Percentiles rank a stretch among this genome's conserved stretches.
These are phyloP conservation scores for Basipetospora chlamydospora DNA, from an alignment of 2,329 filamentous ascomycete genomes.

Conservation along the genomic window DNA sequence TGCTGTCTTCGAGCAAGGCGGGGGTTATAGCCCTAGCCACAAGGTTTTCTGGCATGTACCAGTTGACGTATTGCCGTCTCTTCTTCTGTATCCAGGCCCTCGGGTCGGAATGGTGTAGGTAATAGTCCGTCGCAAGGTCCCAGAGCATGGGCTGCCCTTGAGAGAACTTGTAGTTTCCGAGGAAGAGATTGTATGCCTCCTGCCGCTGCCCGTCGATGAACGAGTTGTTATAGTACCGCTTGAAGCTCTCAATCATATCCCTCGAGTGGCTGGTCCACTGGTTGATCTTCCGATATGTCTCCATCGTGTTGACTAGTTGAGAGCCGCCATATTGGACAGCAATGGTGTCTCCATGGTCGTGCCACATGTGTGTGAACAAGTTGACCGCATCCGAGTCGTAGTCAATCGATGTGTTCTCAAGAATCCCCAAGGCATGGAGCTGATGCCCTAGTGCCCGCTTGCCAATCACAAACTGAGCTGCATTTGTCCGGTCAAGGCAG, in stretches of 20 bases:
- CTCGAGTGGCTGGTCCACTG: constrained; percentile 96
- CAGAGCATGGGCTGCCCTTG: constrained; percentile 89
- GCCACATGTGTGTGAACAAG: constrained; percentile 95
- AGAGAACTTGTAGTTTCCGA: constrained; percentile 85
- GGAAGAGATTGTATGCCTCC: constrained; percentile 93
- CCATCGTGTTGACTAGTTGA: constrained; percentile 97
- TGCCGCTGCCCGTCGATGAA: constrained; percentile 96
- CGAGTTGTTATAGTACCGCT: constrained; percentile 96
- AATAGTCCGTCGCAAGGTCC: constrained; percentile 91
- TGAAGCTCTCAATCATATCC: constrained; percentile 99
- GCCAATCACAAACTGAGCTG: constrained; percentile 93
- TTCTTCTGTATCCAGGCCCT: constrained; percentile 51
- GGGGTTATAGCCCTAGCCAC: constrained; percentile 41
- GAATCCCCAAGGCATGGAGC: constrained; percentile 78
- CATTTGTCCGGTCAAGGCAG: constrained; percentile 91
- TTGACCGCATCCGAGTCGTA: constrained; percentile 96
- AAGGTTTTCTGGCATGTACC: constrained; percentile 68
- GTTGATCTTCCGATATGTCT: constrained; percentile 96
- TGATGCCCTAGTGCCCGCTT: constrained; percentile 89
- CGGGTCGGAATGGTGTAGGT: constrained; percentile 82
- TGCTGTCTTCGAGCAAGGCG: constrained; percentile 8
- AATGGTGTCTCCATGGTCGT: constrained; percentile 95
- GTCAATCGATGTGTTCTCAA: constrained; percentile 62
- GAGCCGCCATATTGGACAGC: constrained; percentile 96
- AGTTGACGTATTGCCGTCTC: constrained; percentile 65